Evolutionary conservation across 371 early-diverging fungal species (phyloP).

Genomic region (Parasitella parasitica): DNA sequence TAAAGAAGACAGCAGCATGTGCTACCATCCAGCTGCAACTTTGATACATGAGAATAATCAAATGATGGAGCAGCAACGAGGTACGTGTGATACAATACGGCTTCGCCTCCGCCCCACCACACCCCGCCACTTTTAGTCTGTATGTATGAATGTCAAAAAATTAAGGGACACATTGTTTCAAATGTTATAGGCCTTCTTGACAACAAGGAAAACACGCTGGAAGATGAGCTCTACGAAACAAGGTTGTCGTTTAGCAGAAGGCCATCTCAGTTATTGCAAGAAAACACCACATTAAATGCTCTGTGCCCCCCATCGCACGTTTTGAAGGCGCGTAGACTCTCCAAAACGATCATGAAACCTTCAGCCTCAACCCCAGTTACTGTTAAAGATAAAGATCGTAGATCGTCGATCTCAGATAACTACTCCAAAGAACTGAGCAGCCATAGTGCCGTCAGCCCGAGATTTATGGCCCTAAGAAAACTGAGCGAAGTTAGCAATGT

Average conservation of each 20-base stretch:
- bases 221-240: slow-evolving; percentile 11
- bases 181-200: background rate
- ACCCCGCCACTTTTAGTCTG: too few relatives aligned
- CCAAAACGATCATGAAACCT: slow-evolving; percentile 19
- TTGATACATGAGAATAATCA: slow-evolving; percentile 1
- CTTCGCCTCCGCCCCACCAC: background rate
- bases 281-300: slow-evolving; percentile 16
- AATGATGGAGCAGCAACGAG: background rate
- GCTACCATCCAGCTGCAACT: slow-evolving; percentile 6
- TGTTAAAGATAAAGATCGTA: background rate
- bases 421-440: slow-evolving; percentile 14
- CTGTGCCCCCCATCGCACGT: slow-evolving; percentile 44
- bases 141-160: slow-evolving; percentile 1
- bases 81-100: background rate
- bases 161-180: background rate
- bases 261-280: slow-evolving; percentile 12
- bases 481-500: slow-evolving; percentile 36
- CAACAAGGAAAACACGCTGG: background rate
- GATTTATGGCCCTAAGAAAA: slow-evolving; percentile 47
- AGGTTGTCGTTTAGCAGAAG: slow-evolving; percentile 1
- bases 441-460: slow-evolving; percentile 45
- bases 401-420: slow-evolving; percentile 6
- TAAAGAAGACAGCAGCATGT: background rate
- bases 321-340: slow-evolving; percentile 25
- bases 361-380: slow-evolving; percentile 6